Base-by-base conservation (phyloP, 176 grass and related monocot species). In the Oropetium thomaeum region DNA sequence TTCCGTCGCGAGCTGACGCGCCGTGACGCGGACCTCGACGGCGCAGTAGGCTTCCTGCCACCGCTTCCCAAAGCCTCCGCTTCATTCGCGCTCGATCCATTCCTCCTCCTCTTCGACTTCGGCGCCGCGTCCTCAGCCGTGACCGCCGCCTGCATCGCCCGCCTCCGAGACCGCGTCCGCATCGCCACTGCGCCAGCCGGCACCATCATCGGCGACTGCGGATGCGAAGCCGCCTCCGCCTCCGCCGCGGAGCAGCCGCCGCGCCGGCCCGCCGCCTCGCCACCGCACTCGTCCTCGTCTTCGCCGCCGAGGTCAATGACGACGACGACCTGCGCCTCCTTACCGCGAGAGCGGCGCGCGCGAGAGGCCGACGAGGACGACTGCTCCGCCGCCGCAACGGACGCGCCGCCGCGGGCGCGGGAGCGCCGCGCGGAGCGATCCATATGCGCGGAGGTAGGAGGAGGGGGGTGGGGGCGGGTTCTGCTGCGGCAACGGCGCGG, bases 81-180 rank as follows among this genome's bases (percentile, higher is more conserved):
- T 25, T 9, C 40, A 43, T 31, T 37, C 5, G 39, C 62, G 35
- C 9, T 14, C 39, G 41, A 2, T 74, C 44, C 84, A 39, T 32
- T 70, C 76, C 28, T 71, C 87, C 25, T 86, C 82, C 64, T 30
- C 38, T 41, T 82, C 51, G 26, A 14, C 59, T 3, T 62, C 53
- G 81, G 81, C 55, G 38, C 16, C 52, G 38, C 58, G 32, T 29
- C 73, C 58, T 20, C 58, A 5, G 13, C 30, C 23, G 43, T 27
- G 10, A 29, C 28, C 15, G 70, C 43, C 35, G 71, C 41, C 69
- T 25, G 52, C 75, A 83, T 54, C 43, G 35, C 69, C 53, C n/a
- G 22, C 68, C 75, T 63, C 44, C 80, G 65, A 37, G 80, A 83
- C 69, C 80, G 80, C 30, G 86, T 88, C 69, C 80, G 68, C 80